Base-by-base conservation (phyloP, 306 rosid genomes). In the Malus fusca region DNA sequence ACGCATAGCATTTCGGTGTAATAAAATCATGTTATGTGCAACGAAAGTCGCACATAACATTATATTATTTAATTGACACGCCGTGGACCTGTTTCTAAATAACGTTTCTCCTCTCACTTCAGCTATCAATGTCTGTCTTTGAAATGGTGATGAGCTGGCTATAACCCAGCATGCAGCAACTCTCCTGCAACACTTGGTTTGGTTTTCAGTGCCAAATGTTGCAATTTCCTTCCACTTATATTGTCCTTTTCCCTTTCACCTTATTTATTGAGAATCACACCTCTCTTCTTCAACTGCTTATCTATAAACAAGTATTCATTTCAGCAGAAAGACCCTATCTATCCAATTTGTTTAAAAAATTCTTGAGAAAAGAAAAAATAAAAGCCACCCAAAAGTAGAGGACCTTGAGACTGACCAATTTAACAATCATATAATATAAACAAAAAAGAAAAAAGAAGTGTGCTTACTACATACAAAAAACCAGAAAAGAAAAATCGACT, bases 151-250 rank as follows among this genome's bases (percentile, higher is more conserved):
- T 61, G 51, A 43, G 69, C 59, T 74, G 69, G 77, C 77, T 15
- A 3, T 37, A 61, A 25, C 48, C 66, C 66, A 23, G 53, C 62
- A 59, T 55, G 53, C 37, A 67, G 28, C 61, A 68, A 19, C 17
- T 30, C 40, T 72, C 40, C 40, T 72, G 76, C 71, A 69, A 64
- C 80, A 75, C 80, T 42, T 66, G 79, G 76, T 84, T 52, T 55
- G 53, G 44, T 35, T 76, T 66, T 73, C 75, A 68, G 70, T 60
- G 82, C 60, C 80, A 74, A 63, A 70, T 78, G 85, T 55, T 31
- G 44, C 48, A 71, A 63, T 15, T 12, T 33, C 58, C 70, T 61
- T 28, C 30, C 66, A 15, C 69, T 79, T 79, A 66, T 51, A 23
- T 53, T 83, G 84, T 78, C 81, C 23, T 77, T 75, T 83, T 72